Base-by-base conservation (phyloP, 768 basidiomycete genomes). In the Galerina marginata region DNA sequence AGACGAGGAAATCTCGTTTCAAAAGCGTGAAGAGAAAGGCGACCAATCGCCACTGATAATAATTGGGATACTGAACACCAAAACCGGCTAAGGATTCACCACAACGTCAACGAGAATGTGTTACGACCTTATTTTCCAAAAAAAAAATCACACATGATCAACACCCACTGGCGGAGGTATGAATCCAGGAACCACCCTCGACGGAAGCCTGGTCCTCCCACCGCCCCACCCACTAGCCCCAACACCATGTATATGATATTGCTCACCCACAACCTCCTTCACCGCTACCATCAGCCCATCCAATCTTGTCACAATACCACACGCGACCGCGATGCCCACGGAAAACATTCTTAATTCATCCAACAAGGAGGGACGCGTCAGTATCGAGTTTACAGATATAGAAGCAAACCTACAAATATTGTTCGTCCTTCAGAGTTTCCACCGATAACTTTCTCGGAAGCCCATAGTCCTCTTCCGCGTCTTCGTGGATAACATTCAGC, bases 241-340 rank as follows among this genome's bases (percentile, higher is more conserved):
- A 15, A 91, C 73, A 0, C 90, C 90, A 59, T 88, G 83, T n/a
- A 94, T 90, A 69, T 93, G 90, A 69, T 90, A 93, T 65, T 91
- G 89, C 71, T 95, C 93, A 1, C 93, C 93, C 1, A 95, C 91
- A 46, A 95, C 77, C 72, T 94, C 91, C 70, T 95, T 95, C 12
- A 86, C 85, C 2, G 91, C 91, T 2, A 93, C 68, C 86, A 95
- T 91, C 59, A 95, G 73, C 54, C 84, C 77, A 69, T 95, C 93
- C 10, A 95, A 74, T 9, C 91, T 82, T 5, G 83, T 82, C 15
- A 95, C 76, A 40, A 95, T 83, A 0, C 83, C 81, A 63, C 83
- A 90, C 0, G 88, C 79, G 0, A 87, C 89, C 1, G 90, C 83
- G 20, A 90, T 86, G 7, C 89, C 91, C 9, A 91, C 90, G 54